Evolutionary conservation across 495 filamentous ascomycete species (phyloP).

Genomic region (Tuber umbilicatum): DNA sequence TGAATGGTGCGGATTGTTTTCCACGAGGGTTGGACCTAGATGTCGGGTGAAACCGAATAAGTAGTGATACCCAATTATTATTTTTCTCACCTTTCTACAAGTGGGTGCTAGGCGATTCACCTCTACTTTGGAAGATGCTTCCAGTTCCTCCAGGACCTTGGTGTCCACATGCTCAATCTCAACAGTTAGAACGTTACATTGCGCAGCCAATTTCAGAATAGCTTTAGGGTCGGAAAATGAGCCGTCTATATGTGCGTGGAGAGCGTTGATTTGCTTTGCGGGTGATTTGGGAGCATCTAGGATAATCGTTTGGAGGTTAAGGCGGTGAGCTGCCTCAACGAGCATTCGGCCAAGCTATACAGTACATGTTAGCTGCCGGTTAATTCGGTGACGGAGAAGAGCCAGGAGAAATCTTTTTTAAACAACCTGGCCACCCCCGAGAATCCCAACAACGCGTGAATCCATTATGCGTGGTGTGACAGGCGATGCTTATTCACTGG

Average conservation of each 20-base stretch:
- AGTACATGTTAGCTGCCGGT: conserved; percentile 26
- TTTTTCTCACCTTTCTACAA: conserved; percentile 19
- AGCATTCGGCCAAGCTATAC: conserved; percentile 77
- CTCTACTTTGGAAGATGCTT: conserved; percentile 48
- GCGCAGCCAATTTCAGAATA: conserved; percentile 66
- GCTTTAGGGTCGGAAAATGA: conserved; percentile 59
- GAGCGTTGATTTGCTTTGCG: conserved; percentile 83
- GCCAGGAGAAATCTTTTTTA: not conserved
- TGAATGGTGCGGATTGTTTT: conserved; percentile 84
- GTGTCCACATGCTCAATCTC: conserved; percentile 98
- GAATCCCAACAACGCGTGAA: conserved; percentile 52
- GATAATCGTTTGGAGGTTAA: conserved; percentile 72
- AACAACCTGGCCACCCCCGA: conserved; percentile 62
- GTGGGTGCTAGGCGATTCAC: conserved; percentile 42
- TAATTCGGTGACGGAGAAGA: not conserved
- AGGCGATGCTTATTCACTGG: conserved; percentile 19
- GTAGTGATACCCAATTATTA: not conserved
- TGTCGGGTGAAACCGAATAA: conserved; percentile 44
- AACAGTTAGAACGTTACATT: conserved; percentile 82
- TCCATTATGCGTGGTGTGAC: conserved; percentile 39
- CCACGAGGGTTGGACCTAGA: conserved; percentile 76
- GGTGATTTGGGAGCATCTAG: conserved; percentile 74
- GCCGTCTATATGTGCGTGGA: conserved; percentile 64
- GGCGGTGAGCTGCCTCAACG: conserved; percentile 78
- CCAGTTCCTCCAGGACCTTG: conserved; percentile 77